Conservation (phyloP, 2,329 filamentous ascomycete species). For the Alternaria metachromatica region DNA sequence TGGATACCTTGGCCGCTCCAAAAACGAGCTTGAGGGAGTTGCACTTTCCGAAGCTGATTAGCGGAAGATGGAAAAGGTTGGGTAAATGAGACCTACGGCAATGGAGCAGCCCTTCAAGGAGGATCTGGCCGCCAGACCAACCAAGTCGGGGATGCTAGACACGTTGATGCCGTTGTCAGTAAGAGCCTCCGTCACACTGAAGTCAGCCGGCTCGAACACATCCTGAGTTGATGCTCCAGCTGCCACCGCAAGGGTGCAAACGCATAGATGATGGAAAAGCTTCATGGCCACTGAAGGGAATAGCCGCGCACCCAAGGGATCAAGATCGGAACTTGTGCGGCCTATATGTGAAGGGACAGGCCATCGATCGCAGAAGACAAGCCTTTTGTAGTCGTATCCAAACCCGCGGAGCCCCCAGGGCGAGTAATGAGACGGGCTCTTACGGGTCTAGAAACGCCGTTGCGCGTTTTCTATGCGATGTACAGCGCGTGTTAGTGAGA, state of each 20-base stretch:
- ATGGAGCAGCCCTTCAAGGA: constrained; percentile 16
- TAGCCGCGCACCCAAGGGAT: neutral
- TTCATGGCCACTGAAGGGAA: neutral
- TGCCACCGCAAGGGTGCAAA: neutral
- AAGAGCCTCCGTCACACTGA: constrained; percentile 29
- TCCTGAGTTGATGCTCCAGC: neutral
- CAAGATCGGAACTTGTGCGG: neutral
- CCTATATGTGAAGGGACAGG: neutral
- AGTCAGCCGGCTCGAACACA: constrained; percentile 23
- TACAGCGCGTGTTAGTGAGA: neutral
- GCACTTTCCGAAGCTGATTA: constrained; percentile 23
- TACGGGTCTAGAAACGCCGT: neutral
- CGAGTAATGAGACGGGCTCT: neutral
- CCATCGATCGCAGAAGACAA: neutral
- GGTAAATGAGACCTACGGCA: constrained; percentile 21
- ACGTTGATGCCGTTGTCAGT: constrained; percentile 25
- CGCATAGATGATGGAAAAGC: neutral
- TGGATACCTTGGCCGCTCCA: constrained; percentile 12
- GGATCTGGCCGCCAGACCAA: neutral
- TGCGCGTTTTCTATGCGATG: neutral
- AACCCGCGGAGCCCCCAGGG: neutral
- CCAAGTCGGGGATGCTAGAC: constrained; percentile 19
- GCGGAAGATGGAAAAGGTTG: neutral
- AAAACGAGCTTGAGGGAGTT: constrained; percentile 26
- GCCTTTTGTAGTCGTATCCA: neutral